A percentile compares a stretch with the other conserved stretches of the same genome.
These are phyloP conservation scores for Heterobasidion annosum DNA, from an alignment of 1,284 basidiomycete species.

Conservation along the genomic window DNA sequence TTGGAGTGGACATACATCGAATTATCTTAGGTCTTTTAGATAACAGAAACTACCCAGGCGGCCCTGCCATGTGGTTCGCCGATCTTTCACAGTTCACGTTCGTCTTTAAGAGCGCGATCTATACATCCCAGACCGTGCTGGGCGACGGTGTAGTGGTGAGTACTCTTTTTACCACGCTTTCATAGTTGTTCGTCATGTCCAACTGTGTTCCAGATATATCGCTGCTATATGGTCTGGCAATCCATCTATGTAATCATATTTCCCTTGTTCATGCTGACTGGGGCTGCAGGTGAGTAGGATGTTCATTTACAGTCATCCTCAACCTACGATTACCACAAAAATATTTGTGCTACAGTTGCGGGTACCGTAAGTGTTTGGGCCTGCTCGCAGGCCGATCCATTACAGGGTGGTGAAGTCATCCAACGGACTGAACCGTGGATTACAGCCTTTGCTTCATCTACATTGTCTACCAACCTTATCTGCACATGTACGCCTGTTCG, in stretches of 20 bases:
- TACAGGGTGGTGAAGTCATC: conserved; percentile 12
- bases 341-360: conserved; percentile 3
- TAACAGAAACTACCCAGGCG: conserved; percentile 7
- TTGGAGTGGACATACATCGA: conserved; percentile 14
- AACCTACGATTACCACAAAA: no score
- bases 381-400: conserved; percentile 3
- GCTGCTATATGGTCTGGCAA: conserved; percentile 2
- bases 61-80: conserved; percentile 14
- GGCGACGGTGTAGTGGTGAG: conserved; percentile 24
- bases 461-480: conserved; percentile 21
- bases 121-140: conserved; percentile 22
- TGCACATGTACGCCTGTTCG: conserved; percentile 21
- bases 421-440: conserved; percentile 18
- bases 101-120: conserved; percentile 19
- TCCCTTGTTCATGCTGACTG: conserved; percentile 16
- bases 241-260: conserved; percentile 7
- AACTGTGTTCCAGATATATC: conserved; percentile 15
- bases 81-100: conserved; percentile 19
- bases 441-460: conserved; percentile 19
- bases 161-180: neutral
- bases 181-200: neutral
- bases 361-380: conserved; percentile 9
- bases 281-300: conserved; percentile 9
- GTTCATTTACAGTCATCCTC: no score
- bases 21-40: conserved; percentile 13